These are phyloP conservation scores for Musa acuminata DNA, from an alignment of 176 grass and related monocot species.

Conservation along the genomic window DNA sequence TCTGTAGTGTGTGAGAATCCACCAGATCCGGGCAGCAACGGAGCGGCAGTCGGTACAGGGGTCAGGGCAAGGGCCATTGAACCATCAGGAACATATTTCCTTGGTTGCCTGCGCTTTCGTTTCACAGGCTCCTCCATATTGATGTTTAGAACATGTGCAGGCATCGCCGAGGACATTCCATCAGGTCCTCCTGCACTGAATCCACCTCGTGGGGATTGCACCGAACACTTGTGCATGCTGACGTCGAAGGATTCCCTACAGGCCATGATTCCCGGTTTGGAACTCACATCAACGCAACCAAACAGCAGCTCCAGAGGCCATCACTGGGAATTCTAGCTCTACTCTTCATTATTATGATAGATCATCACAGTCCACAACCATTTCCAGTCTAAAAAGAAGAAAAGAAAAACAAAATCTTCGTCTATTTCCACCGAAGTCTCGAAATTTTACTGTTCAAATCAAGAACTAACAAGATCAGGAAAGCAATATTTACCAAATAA, in stretches of 20 bases:
- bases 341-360: neutral
- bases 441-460: too few species aligned
- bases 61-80: constrained; percentile 51
- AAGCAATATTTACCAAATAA: too few species aligned
- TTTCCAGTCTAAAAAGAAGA: too few species aligned
- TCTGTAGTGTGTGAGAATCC: constrained; percentile 30
- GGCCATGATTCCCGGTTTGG: constrained; percentile 67
- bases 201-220: neutral
- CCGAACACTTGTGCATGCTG: constrained; percentile 9
- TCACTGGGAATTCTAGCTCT: neutral
- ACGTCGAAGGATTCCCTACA: constrained; percentile 56
- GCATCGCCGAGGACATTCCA: constrained; percentile 14
- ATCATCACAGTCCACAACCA: too few species aligned
- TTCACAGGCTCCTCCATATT: constrained; percentile 44
- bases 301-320: neutral
- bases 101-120: constrained; percentile 77
- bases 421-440: too few species aligned
- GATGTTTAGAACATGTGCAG: constrained; percentile 14
- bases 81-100: constrained; percentile 74
- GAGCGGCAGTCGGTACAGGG: constrained; percentile 27
- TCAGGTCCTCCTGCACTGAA: constrained; percentile 26
- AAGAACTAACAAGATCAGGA: too few species aligned
- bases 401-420: too few species aligned
- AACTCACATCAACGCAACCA: constrained; percentile 74
- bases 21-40: constrained; percentile 13